Percentiles rank a stretch among this genome's conserved stretches.
phyloP scores from a whole-genome alignment of 331 rosid genomes.

The Malus hybrid region DNA sequence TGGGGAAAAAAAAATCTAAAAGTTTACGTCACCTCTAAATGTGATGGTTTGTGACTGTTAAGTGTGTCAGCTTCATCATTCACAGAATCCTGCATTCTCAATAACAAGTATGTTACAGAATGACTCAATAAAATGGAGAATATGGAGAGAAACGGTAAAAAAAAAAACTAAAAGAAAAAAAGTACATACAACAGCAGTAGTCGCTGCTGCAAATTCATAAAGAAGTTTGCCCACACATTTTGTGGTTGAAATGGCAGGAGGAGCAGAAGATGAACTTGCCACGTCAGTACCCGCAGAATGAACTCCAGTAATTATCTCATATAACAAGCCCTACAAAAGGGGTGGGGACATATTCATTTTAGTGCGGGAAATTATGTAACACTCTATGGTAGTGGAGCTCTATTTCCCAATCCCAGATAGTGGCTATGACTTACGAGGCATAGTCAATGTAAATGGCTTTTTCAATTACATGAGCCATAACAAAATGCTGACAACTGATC shows the following conservation, averaged over 20 bases:
- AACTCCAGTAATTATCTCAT: constrained; percentile 77
- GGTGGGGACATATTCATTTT: not conserved
- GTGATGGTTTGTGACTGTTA: constrained; percentile 36
- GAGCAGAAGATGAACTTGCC: constrained; percentile 89
- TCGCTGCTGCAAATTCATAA: constrained; percentile 56
- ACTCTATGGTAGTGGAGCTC: not conserved
- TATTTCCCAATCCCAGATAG: not conserved
- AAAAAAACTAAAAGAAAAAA: not conserved
- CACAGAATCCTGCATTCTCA: constrained; percentile 46
- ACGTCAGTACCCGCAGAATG: constrained; percentile 50
- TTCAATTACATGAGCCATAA: not conserved
- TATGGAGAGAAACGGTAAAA: not conserved
- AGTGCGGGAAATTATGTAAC: not conserved
- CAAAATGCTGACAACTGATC: not conserved
- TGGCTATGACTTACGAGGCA: too few relatives aligned
- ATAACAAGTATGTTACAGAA: constrained; percentile 3
- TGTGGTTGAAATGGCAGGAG: constrained; percentile 46
- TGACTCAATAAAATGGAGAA: not conserved
- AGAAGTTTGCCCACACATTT: constrained; percentile 70
- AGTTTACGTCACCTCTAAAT: constrained; percentile 51
- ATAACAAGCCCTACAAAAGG: constrained; percentile 54
- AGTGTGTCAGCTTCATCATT: constrained; percentile 33
- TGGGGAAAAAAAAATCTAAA: not conserved
- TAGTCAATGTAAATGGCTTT: not conserved
- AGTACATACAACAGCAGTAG: constrained; percentile 34